These are phyloP conservation scores for Pholiota molesta DNA, from an alignment of 768 basidiomycete species.

Conservation along the genomic window DNA sequence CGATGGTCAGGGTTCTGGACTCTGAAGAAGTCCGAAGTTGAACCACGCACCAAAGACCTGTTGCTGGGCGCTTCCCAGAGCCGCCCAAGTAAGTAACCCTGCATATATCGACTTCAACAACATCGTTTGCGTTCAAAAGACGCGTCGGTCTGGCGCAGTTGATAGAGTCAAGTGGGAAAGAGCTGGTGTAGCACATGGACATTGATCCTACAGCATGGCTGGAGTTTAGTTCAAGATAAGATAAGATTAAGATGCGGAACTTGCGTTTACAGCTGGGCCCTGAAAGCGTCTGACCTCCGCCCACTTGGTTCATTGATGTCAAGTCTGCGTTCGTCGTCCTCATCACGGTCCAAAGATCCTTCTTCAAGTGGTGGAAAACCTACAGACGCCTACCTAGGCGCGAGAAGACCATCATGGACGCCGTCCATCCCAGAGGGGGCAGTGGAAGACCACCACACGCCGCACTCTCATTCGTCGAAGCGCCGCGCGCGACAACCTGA, in stretches of 20 bases:
- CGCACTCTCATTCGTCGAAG: slow-evolving; percentile 17
- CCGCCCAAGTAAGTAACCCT: not conserved
- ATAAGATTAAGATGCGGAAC: slow-evolving; percentile 2
- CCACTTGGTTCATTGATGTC: slow-evolving; percentile 11
- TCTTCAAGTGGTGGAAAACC: not conserved
- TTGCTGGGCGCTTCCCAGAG: slow-evolving; percentile 4
- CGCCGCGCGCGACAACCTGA: slow-evolving; percentile 22
- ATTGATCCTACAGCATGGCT: too few species aligned
- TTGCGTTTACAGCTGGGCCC: not conserved
- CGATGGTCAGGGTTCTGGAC: not conserved
- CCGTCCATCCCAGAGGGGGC: slow-evolving; percentile 24
- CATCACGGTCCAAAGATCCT: slow-evolving; percentile 13
- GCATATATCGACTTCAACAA: not conserved
- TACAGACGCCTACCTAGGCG: not conserved
- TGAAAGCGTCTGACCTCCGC: not conserved
- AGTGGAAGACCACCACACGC: slow-evolving; percentile 14
- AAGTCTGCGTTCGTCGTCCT: slow-evolving; percentile 17
- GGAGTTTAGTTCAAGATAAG: not conserved
- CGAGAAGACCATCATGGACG: slow-evolving; percentile 30
- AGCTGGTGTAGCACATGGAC: not conserved
- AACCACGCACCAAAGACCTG: not conserved
- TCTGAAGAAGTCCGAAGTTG: not conserved
- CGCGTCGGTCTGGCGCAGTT: not conserved
- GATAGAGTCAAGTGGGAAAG: not conserved
- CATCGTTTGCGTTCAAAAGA: not conserved